These are phyloP conservation scores for Apiotrichum sp. DNA, from an alignment of 1,284 basidiomycete species.

Conservation along the genomic window DNA sequence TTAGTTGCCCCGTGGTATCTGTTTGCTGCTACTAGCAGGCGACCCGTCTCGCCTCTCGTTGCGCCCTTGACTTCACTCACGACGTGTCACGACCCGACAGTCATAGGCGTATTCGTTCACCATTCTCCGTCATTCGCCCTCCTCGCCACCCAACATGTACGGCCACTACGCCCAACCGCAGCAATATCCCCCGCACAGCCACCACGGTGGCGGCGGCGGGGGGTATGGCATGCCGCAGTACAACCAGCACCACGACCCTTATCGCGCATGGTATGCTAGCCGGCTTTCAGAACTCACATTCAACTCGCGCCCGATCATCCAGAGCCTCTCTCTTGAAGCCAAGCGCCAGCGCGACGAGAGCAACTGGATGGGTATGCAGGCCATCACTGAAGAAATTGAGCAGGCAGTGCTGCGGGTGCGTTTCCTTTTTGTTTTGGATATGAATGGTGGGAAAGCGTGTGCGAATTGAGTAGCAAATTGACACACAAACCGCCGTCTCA, in stretches of 20 bases:
- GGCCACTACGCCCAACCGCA: constrained; percentile 1
- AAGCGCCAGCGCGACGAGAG: constrained; percentile 60
- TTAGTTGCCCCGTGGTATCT: too few relatives aligned
- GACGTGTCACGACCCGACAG: not conserved
- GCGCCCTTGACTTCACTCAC: not conserved
- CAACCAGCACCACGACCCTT: constrained; percentile 28
- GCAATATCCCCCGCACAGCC: not conserved
- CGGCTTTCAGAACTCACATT: constrained; percentile 80
- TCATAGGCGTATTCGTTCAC: too few relatives aligned
- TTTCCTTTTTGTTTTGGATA: not conserved
- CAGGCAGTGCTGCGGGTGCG: constrained; percentile 65
- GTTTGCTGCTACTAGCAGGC: too few relatives aligned
- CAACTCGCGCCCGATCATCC: constrained; percentile 95
- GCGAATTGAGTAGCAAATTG: too few relatives aligned
- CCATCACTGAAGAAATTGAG: constrained; percentile 83
- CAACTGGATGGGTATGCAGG: constrained; percentile 63
- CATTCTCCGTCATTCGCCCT: too few relatives aligned
- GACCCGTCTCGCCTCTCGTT: too few relatives aligned
- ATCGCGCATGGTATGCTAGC: constrained; percentile 57
- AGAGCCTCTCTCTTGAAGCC: constrained; percentile 87
- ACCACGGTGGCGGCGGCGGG: not conserved
- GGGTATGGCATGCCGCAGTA: not conserved
- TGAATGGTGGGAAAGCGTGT: too few relatives aligned
- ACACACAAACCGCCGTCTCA: too few relatives aligned
- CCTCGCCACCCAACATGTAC: not conserved